A percentile compares a stretch with the other conserved stretches of the same genome.
phyloP scores from a whole-genome alignment of 1,284 basidiomycete genomes.

The Ustilago crameri region DNA sequence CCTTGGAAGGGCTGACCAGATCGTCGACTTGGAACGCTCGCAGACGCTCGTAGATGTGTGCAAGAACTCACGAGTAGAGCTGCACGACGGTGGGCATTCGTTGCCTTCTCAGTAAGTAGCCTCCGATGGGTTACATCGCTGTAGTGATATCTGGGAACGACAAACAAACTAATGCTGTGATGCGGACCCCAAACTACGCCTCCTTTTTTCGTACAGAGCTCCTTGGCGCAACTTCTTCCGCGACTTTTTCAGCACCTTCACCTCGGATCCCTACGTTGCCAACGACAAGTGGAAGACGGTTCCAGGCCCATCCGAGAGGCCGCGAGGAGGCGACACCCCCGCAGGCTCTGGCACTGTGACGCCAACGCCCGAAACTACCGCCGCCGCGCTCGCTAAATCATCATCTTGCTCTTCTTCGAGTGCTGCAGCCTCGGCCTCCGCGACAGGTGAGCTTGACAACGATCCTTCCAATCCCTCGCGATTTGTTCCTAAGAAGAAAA shows the following conservation, averaged over 20 bases:
- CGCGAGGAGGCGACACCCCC: constrained; percentile 47
- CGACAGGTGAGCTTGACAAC: constrained; percentile 55
- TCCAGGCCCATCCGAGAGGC: constrained; percentile 42
- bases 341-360: constrained; percentile 46
- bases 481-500: constrained; percentile 60
- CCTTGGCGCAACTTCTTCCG: constrained; percentile 65
- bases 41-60: constrained; percentile 55
- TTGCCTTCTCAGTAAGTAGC: constrained; percentile 57
- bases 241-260: constrained; percentile 57
- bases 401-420: background rate
- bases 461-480: constrained; percentile 61
- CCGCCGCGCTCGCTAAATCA: constrained; percentile 7
- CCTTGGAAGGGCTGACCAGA: constrained; percentile 55
- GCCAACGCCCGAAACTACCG: constrained; percentile 32
- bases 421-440: constrained; percentile 14
- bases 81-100: constrained; percentile 66
- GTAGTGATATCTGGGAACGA: no score
- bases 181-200: background rate
- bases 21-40: constrained; percentile 54
- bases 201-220: constrained; percentile 32
- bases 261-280: constrained; percentile 38
- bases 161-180: no score
- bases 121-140: no score
- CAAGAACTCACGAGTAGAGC: constrained; percentile 57
- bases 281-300: constrained; percentile 46